Conservation (phyloP, 352 stramenopile genomes). For the Pythium inflatum region DNA sequence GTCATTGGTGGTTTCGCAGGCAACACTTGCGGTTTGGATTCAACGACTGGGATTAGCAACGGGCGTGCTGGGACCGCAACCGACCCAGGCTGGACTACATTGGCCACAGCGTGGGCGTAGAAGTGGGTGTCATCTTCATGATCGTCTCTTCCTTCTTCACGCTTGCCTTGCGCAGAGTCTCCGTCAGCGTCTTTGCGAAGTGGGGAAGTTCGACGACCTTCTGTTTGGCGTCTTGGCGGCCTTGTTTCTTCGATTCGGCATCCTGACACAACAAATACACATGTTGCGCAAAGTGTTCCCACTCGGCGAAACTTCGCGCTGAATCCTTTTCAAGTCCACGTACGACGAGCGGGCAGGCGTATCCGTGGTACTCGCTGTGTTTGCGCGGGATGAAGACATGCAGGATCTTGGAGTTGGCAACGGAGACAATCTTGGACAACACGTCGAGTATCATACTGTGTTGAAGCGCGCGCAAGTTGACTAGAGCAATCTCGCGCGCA, state of each 20-base stretch:
- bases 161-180: slow-evolving; percentile 72
- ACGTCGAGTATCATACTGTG: slow-evolving; percentile 79
- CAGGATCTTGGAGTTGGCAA: slow-evolving; percentile 74
- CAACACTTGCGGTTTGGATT: not conserved
- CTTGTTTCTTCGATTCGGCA: slow-evolving; percentile 53
- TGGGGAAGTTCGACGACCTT: slow-evolving; percentile 79
- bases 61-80: not conserved
- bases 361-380: not conserved
- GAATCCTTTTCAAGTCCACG: slow-evolving; percentile 62
- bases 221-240: slow-evolving; percentile 60
- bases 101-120: not conserved
- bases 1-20: not conserved
- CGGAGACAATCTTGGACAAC: slow-evolving; percentile 79
- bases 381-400: slow-evolving; percentile 47
- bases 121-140: slow-evolving; percentile 44
- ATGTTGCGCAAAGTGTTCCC: slow-evolving; percentile 69
- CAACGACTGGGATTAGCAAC: not conserved
- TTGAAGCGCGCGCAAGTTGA: slow-evolving; percentile 54
- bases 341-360: slow-evolving; percentile 25
- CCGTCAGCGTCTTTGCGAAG: slow-evolving; percentile 72
- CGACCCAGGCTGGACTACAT: not conserved
- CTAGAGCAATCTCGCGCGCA: slow-evolving; percentile 42
- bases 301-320: slow-evolving; percentile 52
- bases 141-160: slow-evolving; percentile 66
- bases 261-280: slow-evolving; percentile 78